Evolutionary conservation across 2,329 filamentous ascomycete genomes (phyloP), one percentile per base, ranked within the genome.

Genomic region (Teratosphaeria epicoccoides): DNA sequence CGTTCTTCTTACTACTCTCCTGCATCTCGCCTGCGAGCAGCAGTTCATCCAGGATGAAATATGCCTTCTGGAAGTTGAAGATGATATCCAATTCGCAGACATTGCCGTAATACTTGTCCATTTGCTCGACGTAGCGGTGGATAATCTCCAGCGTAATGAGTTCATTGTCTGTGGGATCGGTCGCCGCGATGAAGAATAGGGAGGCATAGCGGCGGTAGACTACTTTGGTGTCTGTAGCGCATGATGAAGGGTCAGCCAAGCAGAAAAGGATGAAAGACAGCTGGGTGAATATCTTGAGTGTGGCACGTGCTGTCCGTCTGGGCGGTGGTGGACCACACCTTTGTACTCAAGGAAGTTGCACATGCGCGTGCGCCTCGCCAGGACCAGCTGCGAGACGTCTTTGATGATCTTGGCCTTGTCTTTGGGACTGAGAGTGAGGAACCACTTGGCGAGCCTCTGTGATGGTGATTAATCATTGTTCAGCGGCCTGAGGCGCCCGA

Each of bases 401-500:
- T 98, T 98, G 79, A 98, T 91, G 69, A 98, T 97, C 80, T 98
- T 98, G 73, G 91, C 93, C 77, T 98, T 98, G 68, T 98, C 93
- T 73, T 86, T 96, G 58, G 93, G 93, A 29, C 91, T 95, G 57
- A 98, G 80, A 14, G 93, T 98, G 51, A 90, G 95, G 75, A 98
- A 98, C 93, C 93, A 98, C 76, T 98, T 98, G 62, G 93, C 93
- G 52, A 98, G 84, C 68, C 93, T 90, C 93, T 98, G 73, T 52
- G 53, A 23, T 14, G 12, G 3, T 20, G 5, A 48, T 28, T 6
- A 48, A 20, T 24, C 7, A 9, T 22, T 48, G 23, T n/a, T 48
- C 43, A 46, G 43, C 24, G 22, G 46, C 25, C 44, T 46, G 4
- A 11, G 11, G 14, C 44, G 20, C 44, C 20, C 14, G 29, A 40